These are phyloP conservation scores for Pythium biforme DNA, from an alignment of 352 stramenopile genomes.

Conservation along the genomic window DNA sequence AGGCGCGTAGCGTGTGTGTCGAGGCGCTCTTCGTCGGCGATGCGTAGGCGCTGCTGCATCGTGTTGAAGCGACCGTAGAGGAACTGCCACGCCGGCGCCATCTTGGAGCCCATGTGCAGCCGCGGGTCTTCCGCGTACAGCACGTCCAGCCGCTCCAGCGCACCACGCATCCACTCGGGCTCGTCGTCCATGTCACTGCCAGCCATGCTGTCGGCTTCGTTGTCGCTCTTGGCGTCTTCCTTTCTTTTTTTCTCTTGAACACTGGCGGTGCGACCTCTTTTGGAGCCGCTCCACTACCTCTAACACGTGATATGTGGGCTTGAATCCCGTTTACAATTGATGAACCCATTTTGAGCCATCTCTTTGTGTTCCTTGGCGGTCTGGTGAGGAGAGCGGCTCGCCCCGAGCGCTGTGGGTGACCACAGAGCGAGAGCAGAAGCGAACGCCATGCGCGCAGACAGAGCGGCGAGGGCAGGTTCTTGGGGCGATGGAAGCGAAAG, in stretches of 20 bases:
- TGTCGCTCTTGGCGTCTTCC: not conserved
- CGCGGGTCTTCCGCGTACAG: not conserved
- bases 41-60: not conserved
- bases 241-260: not conserved
- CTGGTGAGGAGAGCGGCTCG: too few relatives aligned
- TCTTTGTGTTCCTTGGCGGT: too few relatives aligned
- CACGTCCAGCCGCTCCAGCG: not conserved
- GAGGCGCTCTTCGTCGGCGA: slow-evolving; percentile 1
- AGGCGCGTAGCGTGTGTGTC: slow-evolving; percentile 9
- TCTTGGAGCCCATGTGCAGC: not conserved
- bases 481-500: not conserved
- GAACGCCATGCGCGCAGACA: not conserved
- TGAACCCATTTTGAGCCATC: too few relatives aligned
- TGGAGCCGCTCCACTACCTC: not conserved
- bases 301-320: too few relatives aligned
- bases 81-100: slow-evolving; percentile 2
- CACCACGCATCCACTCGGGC: not conserved
- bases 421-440: not conserved
- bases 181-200: not conserved
- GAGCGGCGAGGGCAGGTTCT: not conserved
- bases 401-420: not conserved
- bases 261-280: not conserved
- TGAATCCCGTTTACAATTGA: too few relatives aligned
- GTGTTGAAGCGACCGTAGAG: not conserved
- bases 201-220: not conserved